These are phyloP conservation scores for Arctium minus DNA, from an alignment of 129 eudicot species.

Conservation along the genomic window DNA sequence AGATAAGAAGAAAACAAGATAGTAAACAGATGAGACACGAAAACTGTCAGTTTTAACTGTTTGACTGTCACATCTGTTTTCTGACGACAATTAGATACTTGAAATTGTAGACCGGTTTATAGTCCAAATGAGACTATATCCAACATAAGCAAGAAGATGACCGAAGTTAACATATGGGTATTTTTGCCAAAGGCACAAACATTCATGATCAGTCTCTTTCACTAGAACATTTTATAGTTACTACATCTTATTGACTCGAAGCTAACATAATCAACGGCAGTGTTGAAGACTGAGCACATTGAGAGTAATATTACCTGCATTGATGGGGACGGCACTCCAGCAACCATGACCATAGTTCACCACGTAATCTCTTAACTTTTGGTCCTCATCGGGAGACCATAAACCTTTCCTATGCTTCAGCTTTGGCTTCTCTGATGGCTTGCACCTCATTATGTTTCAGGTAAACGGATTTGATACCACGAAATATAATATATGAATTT, in stretches of 20 bases:
- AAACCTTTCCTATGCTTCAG: slow-evolving; percentile 68
- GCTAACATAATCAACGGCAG: not conserved
- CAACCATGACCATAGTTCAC: slow-evolving; percentile 77
- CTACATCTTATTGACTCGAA: slow-evolving; percentile 8
- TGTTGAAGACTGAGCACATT: slow-evolving; percentile 5
- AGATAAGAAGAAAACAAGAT: not conserved
- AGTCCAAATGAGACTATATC: not conserved
- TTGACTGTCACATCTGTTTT: no score
- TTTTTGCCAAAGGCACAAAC: not conserved
- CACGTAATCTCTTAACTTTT: slow-evolving; percentile 66
- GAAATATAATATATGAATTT: not conserved
- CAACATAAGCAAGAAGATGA: slow-evolving; percentile 1
- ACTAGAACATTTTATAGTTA: not conserved
- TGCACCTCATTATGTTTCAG: slow-evolving; percentile 41
- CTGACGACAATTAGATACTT: no score
- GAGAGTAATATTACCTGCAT: slow-evolving; percentile 54
- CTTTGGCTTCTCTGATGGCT: slow-evolving; percentile 43
- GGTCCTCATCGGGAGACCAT: slow-evolving; percentile 95
- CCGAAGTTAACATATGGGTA: slow-evolving; percentile 20
- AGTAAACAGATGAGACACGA: not conserved
- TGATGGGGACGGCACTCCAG: slow-evolving; percentile 73
- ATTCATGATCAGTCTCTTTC: slow-evolving; percentile 19
- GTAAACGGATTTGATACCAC: not conserved
- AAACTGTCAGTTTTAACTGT: not conserved
- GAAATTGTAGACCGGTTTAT: not conserved